These are phyloP conservation scores for Discostella stelligeroides DNA, from an alignment of 108 stramenopile species.

Conservation along the genomic window DNA sequence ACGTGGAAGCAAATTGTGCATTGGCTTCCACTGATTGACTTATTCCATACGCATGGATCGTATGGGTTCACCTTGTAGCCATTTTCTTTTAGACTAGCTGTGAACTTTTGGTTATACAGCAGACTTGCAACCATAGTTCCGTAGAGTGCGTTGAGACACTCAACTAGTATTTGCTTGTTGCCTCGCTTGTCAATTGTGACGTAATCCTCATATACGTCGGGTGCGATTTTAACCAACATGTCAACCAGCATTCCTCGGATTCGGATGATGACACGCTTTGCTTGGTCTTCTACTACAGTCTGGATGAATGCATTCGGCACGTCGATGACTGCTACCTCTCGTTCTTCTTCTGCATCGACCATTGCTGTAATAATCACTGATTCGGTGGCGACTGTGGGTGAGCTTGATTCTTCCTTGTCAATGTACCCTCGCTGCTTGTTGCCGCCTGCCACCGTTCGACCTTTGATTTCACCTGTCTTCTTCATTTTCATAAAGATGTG, in stretches of 20 bases:
- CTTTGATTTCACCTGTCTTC: background rate
- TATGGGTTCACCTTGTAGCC: slow-evolving; percentile 38
- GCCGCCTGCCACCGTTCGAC: background rate
- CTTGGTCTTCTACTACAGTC: background rate
- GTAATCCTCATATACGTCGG: slow-evolving; percentile 22
- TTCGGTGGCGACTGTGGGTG: slow-evolving; percentile 14
- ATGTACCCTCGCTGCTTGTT: slow-evolving; percentile 5
- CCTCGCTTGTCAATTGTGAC: slow-evolving; percentile 14
- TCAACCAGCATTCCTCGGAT: slow-evolving; percentile 36
- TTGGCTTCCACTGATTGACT: slow-evolving; percentile 32
- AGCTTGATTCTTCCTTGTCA: background rate
- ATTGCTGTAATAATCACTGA: slow-evolving; percentile 15
- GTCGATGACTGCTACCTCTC: slow-evolving; percentile 9
- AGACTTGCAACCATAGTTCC: slow-evolving; percentile 10
- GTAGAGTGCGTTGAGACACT: slow-evolving; percentile 16
- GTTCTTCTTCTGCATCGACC: slow-evolving; percentile 7
- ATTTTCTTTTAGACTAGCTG: no score
- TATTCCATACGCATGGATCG: slow-evolving; percentile 34
- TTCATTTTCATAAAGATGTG: slow-evolving; percentile 7
- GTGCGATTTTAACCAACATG: slow-evolving; percentile 30
- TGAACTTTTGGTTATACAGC: no score
- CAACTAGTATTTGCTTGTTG: slow-evolving; percentile 5
- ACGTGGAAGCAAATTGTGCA: slow-evolving; percentile 35
- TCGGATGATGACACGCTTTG: slow-evolving; percentile 7
- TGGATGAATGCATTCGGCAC: slow-evolving; percentile 22